These are phyloP conservation scores for Plantago elongata DNA, from an alignment of 257 asterid genomes.

Conservation along the genomic window DNA sequence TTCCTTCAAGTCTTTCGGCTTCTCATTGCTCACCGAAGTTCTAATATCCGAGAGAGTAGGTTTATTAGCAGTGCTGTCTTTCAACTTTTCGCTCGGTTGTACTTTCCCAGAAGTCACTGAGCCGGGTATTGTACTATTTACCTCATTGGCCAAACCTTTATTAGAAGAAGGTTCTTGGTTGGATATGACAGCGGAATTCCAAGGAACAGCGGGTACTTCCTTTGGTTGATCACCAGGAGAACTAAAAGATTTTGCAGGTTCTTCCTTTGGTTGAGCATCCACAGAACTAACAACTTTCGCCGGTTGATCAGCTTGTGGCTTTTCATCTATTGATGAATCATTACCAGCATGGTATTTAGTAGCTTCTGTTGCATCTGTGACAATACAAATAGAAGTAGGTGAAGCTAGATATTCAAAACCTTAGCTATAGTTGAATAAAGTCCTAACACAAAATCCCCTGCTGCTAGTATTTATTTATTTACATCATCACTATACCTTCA, in stretches of 20 bases:
- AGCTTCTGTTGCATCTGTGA: conserved; percentile 31
- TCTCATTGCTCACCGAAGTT: conserved; percentile 26
- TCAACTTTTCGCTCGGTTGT: conserved; percentile 20
- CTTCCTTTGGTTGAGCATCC: conserved; percentile 27
- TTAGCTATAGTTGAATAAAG: conserved; percentile 13
- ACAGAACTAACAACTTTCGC: conserved; percentile 22
- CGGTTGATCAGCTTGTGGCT: conserved; percentile 19
- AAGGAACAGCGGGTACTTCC: conserved; percentile 30
- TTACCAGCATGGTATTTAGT: conserved; percentile 31
- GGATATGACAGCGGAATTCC: conserved; percentile 27
- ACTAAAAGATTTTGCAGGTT: conserved; percentile 20
- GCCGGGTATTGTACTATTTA: conserved; percentile 18
- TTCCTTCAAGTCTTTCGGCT: conserved; percentile 27
- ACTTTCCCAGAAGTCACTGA: conserved; percentile 24
- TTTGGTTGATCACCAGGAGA: conserved; percentile 24
- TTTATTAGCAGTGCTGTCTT: conserved; percentile 19
- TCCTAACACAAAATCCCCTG: background rate
- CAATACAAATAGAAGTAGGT: background rate
- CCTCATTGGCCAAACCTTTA: conserved; percentile 15
- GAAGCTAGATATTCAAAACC: conserved; percentile 18
- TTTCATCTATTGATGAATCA: conserved; percentile 22
- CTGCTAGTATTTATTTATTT: too few relatives aligned
- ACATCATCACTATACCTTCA: conserved; percentile 23
- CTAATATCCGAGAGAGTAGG: conserved; percentile 31
- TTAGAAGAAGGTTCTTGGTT: conserved; percentile 24